Evolutionary conservation across 2,329 filamentous ascomycete genomes (phyloP), one percentile per base, ranked within the genome.

Genomic region (Graphiopsis chlorocephala): DNA sequence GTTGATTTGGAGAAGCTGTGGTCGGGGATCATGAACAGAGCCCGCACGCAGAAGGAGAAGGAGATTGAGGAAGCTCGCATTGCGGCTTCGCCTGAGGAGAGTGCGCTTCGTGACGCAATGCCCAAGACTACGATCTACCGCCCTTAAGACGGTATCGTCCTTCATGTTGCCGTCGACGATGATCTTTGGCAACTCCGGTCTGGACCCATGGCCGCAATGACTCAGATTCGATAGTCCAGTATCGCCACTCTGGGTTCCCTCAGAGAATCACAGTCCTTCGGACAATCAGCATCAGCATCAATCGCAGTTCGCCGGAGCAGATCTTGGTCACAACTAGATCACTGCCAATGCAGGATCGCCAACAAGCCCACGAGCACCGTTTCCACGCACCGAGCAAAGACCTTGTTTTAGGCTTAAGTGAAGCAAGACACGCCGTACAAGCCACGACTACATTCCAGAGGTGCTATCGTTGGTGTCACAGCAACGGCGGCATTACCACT

Each of bases 1-100:
- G 82, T 90, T 35, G 85, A 90, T 72, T 76, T 91, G 61, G 89
- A 91, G 71, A 82, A 81, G 17, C 76, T 91, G 12, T 91, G 89
- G 86, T 78, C 64, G 14, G 72, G 68, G 12, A 69, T 74, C 17
- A 48, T 75, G 63, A 70, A 68, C 52, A 58, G 71, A 42, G 66
- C 68, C 31, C 56, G 60, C 59, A 71, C 67, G 62, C 70, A 72
- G 38, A 69, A 66, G 56, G 70, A 69, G n/a, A 67, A 66, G 52
- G 63, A 59, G 29, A 33, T 38, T 1, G 26, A 55, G 28, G 56
- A 60, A 3, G 67, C 61, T 17, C 60, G 60, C 33, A 62, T 62
- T 17, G 60, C 20, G 5, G 60, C 60, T 23, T 62, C 60, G 48
- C 60, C 60, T n/a, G 48, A 45, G 47, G 48, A 45, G 60, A 28